Evolutionary conservation across 2,329 filamentous ascomycete genomes (phyloP).

Genomic region (Curvularia verruculosa): DNA sequence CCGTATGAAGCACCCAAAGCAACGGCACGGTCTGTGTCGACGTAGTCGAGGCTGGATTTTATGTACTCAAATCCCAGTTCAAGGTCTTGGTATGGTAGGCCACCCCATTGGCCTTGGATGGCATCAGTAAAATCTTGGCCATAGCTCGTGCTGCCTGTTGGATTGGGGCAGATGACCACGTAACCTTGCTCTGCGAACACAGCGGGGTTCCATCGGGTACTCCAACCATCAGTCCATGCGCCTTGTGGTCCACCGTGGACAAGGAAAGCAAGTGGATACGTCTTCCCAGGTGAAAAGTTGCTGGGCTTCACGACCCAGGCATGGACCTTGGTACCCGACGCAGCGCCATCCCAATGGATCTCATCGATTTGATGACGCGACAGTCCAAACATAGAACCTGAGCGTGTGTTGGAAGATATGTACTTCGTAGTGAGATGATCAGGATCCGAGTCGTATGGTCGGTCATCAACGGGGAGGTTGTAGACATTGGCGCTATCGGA

Average conservation of each 20-base stretch:
- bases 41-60: conserved; percentile 66
- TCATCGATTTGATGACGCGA: conserved; percentile 68
- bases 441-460: conserved; percentile 35
- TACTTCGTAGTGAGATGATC: conserved; percentile 30
- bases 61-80: conserved; percentile 79
- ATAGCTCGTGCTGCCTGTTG: conserved; percentile 82
- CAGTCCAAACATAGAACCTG: conserved; percentile 71
- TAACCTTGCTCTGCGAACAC: conserved; percentile 89
- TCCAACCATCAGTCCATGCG: conserved; percentile 77
- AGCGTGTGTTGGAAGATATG: conserved; percentile 69
- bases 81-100: conserved; percentile 81
- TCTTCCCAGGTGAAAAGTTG: conserved; percentile 70
- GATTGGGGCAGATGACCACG: conserved; percentile 80
- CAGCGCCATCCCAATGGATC: conserved; percentile 71
- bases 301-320: conserved; percentile 69
- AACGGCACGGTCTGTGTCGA: conserved; percentile 73
- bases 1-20: conserved; percentile 68
- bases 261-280: conserved; percentile 78
- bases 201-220: conserved; percentile 83
- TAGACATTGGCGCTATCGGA: conserved; percentile 21
- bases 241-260: conserved; percentile 86
- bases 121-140: conserved; percentile 78
- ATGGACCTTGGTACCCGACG: conserved; percentile 66
- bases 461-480: conserved; percentile 29
- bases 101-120: conserved; percentile 83